Conservation (phyloP, 768 basidiomycete species). For the Hygrocybe punicea region DNA sequence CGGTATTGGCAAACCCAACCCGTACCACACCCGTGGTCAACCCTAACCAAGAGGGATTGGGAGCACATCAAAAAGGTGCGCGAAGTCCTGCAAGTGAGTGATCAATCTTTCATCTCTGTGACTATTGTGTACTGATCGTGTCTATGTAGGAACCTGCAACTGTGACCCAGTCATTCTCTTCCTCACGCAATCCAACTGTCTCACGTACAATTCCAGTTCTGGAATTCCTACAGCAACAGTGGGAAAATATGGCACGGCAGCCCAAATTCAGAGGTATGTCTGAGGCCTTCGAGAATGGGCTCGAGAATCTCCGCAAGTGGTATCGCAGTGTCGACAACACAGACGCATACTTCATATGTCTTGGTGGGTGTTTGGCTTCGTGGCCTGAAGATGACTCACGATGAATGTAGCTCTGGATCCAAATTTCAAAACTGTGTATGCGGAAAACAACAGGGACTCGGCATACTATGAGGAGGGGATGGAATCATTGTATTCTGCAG, state of each 20-base stretch:
- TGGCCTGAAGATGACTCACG: background rate
- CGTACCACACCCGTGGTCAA: no score
- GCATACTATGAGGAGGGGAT: background rate
- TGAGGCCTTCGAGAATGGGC: conserved; percentile 6
- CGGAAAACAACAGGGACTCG: conserved; percentile 1
- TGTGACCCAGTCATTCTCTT: conserved; percentile 13
- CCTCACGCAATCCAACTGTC: conserved; percentile 10
- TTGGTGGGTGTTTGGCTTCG: background rate
- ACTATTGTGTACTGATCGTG: no score
- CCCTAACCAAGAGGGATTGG: conserved; percentile 13
- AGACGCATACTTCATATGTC: conserved; percentile 12
- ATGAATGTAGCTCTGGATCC: conserved; percentile 5
- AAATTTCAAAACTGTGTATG: conserved; percentile 10
- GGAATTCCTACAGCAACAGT: conserved; percentile 10
- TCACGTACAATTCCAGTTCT: conserved; percentile 17
- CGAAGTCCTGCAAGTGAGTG: conserved; percentile 10
- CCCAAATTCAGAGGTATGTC: background rate
- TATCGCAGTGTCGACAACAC: background rate
- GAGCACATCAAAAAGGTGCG: conserved; percentile 10
- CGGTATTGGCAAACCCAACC: no score
- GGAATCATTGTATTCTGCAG: background rate
- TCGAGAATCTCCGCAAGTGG: conserved; percentile 16
- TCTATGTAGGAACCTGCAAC: conserved; percentile 14
- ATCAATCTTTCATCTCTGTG: background rate
- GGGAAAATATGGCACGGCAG: conserved; percentile 11